Conservation (phyloP, 148 eudicot species). For the Spergularia bocconei region DNA sequence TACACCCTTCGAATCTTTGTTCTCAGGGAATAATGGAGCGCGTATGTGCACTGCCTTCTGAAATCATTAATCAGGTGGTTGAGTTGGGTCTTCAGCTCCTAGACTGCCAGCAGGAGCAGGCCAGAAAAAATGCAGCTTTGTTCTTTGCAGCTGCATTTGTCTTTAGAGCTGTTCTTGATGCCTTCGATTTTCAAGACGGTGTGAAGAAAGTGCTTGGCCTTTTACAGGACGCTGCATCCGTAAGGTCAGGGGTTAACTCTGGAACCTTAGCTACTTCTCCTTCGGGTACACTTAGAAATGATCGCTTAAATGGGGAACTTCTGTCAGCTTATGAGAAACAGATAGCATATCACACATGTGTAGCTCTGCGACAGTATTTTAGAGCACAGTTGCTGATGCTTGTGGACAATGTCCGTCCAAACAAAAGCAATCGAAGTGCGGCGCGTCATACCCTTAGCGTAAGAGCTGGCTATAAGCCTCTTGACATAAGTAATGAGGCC, state of each 20-base stretch:
- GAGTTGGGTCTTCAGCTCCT: slow-evolving; percentile 89
- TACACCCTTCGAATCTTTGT: background rate
- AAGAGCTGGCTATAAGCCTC: slow-evolving; percentile 86
- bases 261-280: slow-evolving; percentile 56
- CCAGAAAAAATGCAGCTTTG: slow-evolving; percentile 89
- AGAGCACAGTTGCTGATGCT: slow-evolving; percentile 85
- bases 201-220: slow-evolving; percentile 64
- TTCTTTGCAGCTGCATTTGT: slow-evolving; percentile 93
- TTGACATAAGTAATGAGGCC: slow-evolving; percentile 91
- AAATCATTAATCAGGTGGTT: slow-evolving; percentile 65
- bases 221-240: slow-evolving; percentile 78
- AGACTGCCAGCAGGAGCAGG: slow-evolving; percentile 88
- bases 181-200: slow-evolving; percentile 90
- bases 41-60: slow-evolving; percentile 88
- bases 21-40: slow-evolving; percentile 94
- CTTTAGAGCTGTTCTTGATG: slow-evolving; percentile 88
- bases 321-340: slow-evolving; percentile 91
- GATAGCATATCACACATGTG: slow-evolving; percentile 92
- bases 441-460: slow-evolving; percentile 59
- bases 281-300: slow-evolving; percentile 68
- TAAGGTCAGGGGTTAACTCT: slow-evolving; percentile 76
- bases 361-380: slow-evolving; percentile 88
- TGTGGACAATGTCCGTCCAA: slow-evolving; percentile 84
- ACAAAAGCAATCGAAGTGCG: slow-evolving; percentile 64
- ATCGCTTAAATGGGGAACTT: slow-evolving; percentile 74